A percentile compares a stretch with the other conserved stretches of the same genome.
These are phyloP conservation scores for Cucurbitaria berberidis DNA, from an alignment of 2,329 filamentous ascomycete genomes.

Conservation along the genomic window DNA sequence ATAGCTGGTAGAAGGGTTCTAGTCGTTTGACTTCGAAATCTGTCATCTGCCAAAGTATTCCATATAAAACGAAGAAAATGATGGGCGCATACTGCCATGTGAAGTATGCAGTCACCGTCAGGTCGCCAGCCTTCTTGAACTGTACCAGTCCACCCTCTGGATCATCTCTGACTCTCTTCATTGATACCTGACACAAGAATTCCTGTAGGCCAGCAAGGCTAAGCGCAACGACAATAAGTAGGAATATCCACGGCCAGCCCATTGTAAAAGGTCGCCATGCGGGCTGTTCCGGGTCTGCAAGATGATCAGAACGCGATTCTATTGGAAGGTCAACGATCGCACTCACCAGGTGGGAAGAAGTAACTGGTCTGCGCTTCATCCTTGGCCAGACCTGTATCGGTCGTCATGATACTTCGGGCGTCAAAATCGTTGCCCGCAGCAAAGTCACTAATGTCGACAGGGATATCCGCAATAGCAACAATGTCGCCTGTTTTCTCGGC, in stretches of 20 bases:
- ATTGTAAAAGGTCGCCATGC: slow-evolving; percentile 50
- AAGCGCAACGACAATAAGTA: slow-evolving; percentile 44
- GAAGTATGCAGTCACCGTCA: slow-evolving; percentile 41
- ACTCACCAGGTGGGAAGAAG: slow-evolving; percentile 44
- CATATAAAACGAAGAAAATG: slow-evolving; percentile 56
- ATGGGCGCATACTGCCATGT: slow-evolving; percentile 52
- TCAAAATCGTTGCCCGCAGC: slow-evolving; percentile 46
- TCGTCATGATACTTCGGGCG: slow-evolving; percentile 33
- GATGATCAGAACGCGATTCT: neutral
- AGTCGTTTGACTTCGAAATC: slow-evolving; percentile 60
- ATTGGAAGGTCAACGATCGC: neutral
- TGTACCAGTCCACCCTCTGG: slow-evolving; percentile 34
- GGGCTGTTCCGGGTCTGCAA: slow-evolving; percentile 47
- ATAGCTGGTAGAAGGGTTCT: slow-evolving; percentile 57
- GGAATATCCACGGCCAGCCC: slow-evolving; percentile 45
- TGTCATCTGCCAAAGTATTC: slow-evolving; percentile 57
- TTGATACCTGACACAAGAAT: slow-evolving; percentile 45
- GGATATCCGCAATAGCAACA: slow-evolving; percentile 50
- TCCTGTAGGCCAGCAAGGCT: slow-evolving; percentile 46
- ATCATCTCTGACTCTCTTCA: slow-evolving; percentile 25
- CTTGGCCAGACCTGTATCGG: slow-evolving; percentile 19
- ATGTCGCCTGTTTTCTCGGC: slow-evolving; percentile 54
- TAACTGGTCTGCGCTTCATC: slow-evolving; percentile 44
- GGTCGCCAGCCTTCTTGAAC: slow-evolving; percentile 37
- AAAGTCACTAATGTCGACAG: slow-evolving; percentile 52